Evolutionary conservation across 2,329 filamentous ascomycete genomes (phyloP), one percentile per base, ranked within the genome.

Genomic region (Coniochaeta sp.): DNA sequence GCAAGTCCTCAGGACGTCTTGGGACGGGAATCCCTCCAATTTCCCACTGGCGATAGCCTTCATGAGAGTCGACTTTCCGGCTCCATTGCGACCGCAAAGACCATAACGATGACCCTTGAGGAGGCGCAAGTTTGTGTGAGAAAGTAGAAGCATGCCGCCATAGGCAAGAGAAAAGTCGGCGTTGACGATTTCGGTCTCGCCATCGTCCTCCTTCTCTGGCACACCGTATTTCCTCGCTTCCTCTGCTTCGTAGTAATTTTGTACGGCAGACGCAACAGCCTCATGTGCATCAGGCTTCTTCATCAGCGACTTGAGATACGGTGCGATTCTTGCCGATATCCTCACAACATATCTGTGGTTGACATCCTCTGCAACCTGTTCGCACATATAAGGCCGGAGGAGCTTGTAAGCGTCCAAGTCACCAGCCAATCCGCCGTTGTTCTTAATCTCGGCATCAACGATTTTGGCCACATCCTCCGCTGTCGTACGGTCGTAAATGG

Each of bases 51-150:
- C 90, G 69, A 99, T 99, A 73, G 90, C 92, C 72, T 91, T 90
- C 95, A 99, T 98, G 61, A 99, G 84, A 1, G 95, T 99, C n/a
- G 95, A 98, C 79, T 99, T 99, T 71, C 95, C 95, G 60, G 93
- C 92, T 79, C 95, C 95, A 74, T 99, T 99, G 68, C 93, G 90
- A 69, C 95, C 95, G 70, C 93, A 97, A 19, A 99, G 89, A 73
- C 95, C 95, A 72, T 99, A 99, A 61, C 95, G 89, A 76, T 98
- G 95, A 60, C 95, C 95, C 81, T 98, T 97, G 69, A 98, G 84
- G 9, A 99, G 86, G 47, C 92, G 88, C 50, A 99, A 81, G 73
- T 97, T 98, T 66, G 95, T 97, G 78, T 98, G 95, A 5, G 92
- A 97, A 24, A 99, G 84, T 63, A 99, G 80, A 66, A 99, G 85